phyloP scores from a whole-genome alignment of 2,329 filamentous ascomycete species.

The Tolypocladium amazonense region DNA sequence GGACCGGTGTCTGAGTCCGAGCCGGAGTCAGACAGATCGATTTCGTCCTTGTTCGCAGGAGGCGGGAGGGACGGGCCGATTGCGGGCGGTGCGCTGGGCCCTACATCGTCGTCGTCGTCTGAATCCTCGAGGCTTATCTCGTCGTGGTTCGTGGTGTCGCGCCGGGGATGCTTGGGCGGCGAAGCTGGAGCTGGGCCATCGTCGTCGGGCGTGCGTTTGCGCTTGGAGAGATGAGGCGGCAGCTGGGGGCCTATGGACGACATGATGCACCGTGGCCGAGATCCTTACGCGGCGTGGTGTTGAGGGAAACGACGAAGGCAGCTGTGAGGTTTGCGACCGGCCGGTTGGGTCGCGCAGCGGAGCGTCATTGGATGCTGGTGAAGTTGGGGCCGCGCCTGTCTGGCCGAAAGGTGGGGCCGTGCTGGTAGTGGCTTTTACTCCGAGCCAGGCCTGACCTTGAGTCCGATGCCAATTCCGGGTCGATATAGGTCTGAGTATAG shows the following conservation, averaged over 20 bases:
- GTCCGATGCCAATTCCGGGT: no score
- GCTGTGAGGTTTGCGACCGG: neutral
- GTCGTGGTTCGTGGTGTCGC: conserved; percentile 29
- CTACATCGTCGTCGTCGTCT: conserved; percentile 27
- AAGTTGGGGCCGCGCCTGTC: no score
- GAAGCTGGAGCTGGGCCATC: conserved; percentile 8
- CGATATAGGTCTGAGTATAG: no score
- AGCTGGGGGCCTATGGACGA: conserved; percentile 60
- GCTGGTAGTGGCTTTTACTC: neutral
- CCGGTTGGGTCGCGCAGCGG: neutral
- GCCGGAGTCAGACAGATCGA: conserved; percentile 25
- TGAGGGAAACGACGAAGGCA: neutral
- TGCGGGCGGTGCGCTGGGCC: conserved; percentile 21
- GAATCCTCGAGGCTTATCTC: conserved; percentile 35
- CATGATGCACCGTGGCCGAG: conserved; percentile 35
- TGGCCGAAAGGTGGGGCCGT: no score
- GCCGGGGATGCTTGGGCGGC: conserved; percentile 28
- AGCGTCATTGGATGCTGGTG: no score
- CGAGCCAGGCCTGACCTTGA: no score
- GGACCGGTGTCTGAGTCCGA: conserved; percentile 24
- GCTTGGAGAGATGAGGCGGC: conserved; percentile 55
- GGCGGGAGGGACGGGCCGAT: conserved; percentile 11
- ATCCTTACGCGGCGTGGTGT: neutral
- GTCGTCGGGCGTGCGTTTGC: conserved; percentile 43
- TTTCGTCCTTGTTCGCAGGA: conserved; percentile 19